Evolutionary conservation across 495 filamentous ascomycete species (phyloP), one percentile per base, ranked within the genome.

Genomic region (Penicillium atrosanguineum): DNA sequence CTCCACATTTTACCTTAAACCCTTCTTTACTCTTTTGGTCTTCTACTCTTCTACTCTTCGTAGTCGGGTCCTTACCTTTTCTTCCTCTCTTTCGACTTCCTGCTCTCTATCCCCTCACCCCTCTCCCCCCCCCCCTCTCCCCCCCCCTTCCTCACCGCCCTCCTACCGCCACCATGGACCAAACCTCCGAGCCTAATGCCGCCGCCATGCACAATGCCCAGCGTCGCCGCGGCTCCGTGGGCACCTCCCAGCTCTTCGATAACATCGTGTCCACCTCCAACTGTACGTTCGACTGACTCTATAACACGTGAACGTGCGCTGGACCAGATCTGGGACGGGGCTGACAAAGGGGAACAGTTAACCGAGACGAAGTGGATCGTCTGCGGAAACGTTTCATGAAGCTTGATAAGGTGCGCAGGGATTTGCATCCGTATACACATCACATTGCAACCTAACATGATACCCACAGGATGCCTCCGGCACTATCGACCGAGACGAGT

Each of bases 351-450:
- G 56, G 37, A 44, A 56, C 64, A 99, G 94, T 99, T 78, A 89
- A 99, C 74, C 83, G 88, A 60, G 94, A 97, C 61, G 94, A 99
- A 69, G 91, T 99, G 25, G 94, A 97, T 62, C 80, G 95, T 55
- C 78, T 99, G 57, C 84, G 90, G 59, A 99, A 97, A 75, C 82
- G 93, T 50, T 99, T 99, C 65, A 97, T 97, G 93, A 99, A 99
- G 71, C 80, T 98, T 41, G 94, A 98, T 70, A 98, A 96, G 83
- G 93, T 93, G 67, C 48, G 75, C 15, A 20, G 2, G 9, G 39
- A 26, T 20, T 23, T 28, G 15, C 7, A 28, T 6, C 16, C 12
- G 21, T 44, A 49, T 55, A 31, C 54, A 34, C 31, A 34, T 34
- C 31, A 34, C 11, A 34, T 34, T 12, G 3, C 4, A 34, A 3